These are phyloP conservation scores for Chlorociboria aeruginascens DNA, from an alignment of 495 filamentous ascomycete genomes.

Conservation along the genomic window DNA sequence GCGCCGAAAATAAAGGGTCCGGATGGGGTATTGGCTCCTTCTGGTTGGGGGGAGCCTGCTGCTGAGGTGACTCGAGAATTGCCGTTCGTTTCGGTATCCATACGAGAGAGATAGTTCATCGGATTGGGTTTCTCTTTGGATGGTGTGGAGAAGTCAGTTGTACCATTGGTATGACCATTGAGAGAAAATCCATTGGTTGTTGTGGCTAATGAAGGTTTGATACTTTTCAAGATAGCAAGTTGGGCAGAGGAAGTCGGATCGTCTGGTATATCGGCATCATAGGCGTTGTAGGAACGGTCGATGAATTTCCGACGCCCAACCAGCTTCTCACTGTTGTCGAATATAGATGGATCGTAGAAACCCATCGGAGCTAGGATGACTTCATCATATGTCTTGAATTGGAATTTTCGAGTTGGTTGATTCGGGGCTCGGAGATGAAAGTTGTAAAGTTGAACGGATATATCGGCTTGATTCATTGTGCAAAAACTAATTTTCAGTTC, in stretches of 20 bases:
- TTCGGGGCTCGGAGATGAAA: slow-evolving; percentile 84
- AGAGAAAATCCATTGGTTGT: slow-evolving; percentile 9
- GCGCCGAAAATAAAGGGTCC: slow-evolving; percentile 35
- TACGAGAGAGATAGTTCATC: slow-evolving; percentile 42
- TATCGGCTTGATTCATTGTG: slow-evolving; percentile 72
- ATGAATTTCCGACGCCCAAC: slow-evolving; percentile 64
- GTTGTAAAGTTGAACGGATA: slow-evolving; percentile 68
- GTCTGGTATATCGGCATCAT: slow-evolving; percentile 73
- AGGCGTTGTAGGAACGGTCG: slow-evolving; percentile 78
- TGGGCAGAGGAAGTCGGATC: slow-evolving; percentile 84
- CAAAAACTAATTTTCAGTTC: slow-evolving; percentile 86
- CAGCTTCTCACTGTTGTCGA: slow-evolving; percentile 71
- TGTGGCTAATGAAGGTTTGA: slow-evolving; percentile 45
- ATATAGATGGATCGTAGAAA: slow-evolving; percentile 76
- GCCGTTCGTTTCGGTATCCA: slow-evolving; percentile 40
- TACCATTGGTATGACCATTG: slow-evolving; percentile 10
- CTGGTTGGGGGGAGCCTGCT: slow-evolving; percentile 76
- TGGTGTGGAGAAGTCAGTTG: slow-evolving; percentile 33
- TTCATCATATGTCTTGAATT: slow-evolving; percentile 92
- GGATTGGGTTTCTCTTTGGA: slow-evolving; percentile 39
- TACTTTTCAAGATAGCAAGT: slow-evolving; percentile 55
- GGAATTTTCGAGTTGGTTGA: slow-evolving; percentile 80
- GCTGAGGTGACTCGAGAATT: slow-evolving; percentile 69
- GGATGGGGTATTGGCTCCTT: slow-evolving; percentile 52
- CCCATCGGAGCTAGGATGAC: slow-evolving; percentile 83